These are phyloP conservation scores for Alternaria sp. DNA, from an alignment of 2,329 filamentous ascomycete species.

Conservation along the genomic window DNA sequence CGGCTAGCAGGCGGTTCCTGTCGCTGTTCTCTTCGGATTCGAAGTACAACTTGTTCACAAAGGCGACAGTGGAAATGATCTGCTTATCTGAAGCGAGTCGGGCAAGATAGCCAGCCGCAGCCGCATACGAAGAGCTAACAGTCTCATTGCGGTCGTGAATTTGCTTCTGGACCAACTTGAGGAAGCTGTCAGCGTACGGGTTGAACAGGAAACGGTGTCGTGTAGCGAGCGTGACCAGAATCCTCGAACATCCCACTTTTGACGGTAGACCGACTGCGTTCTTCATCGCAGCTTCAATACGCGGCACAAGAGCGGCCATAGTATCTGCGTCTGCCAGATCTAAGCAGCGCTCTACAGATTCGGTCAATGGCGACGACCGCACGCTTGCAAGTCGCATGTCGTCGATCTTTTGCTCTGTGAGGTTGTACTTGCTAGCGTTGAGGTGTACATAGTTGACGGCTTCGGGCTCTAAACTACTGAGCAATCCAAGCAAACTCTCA, in stretches of 20 bases:
- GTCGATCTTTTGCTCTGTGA: slow-evolving; percentile 89
- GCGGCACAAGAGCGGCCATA: slow-evolving; percentile 77
- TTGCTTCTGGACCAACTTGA: slow-evolving; percentile 80
- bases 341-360: slow-evolving; percentile 88
- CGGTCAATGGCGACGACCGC: slow-evolving; percentile 86
- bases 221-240: slow-evolving; percentile 85
- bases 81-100: slow-evolving; percentile 68
- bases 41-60: slow-evolving; percentile 77
- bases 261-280: slow-evolving; percentile 88
- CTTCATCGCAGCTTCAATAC: slow-evolving; percentile 81
- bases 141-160: slow-evolving; percentile 93
- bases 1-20: slow-evolving; percentile 74
- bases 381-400: slow-evolving; percentile 83
- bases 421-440: slow-evolving; percentile 81
- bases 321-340: slow-evolving; percentile 80
- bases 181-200: slow-evolving; percentile 76
- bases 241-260: slow-evolving; percentile 88
- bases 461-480: slow-evolving; percentile 89
- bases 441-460: slow-evolving; percentile 92
- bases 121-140: slow-evolving; percentile 87
- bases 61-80: slow-evolving; percentile 62
- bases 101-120: slow-evolving; percentile 84
- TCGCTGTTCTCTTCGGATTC: slow-evolving; percentile 79
- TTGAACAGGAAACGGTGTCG: slow-evolving; percentile 78
- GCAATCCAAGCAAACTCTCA: slow-evolving; percentile 78